A percentile compares a stretch with the other conserved stretches of the same genome.
Evolutionary conservation across 2,329 filamentous ascomycete genomes (phyloP).

Genomic region (Aspergillus uvarum): DNA sequence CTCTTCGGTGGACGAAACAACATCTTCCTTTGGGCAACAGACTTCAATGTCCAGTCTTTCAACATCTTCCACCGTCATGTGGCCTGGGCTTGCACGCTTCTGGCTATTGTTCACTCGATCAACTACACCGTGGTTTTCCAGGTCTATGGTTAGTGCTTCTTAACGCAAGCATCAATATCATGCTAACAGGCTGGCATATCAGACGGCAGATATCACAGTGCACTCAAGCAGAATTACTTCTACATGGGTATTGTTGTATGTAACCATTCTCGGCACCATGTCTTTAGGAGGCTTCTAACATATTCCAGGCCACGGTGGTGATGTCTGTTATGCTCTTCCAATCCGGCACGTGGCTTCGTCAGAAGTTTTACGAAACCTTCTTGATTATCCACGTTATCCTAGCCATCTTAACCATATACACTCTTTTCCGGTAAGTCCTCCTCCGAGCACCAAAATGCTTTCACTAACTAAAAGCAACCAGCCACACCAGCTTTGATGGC

Average conservation of each 20-base stretch:
- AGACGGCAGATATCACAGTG: slow-evolving; percentile 4
- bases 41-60: slow-evolving; percentile 64
- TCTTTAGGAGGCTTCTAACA: background rate
- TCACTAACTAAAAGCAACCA: slow-evolving; percentile 10
- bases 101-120: slow-evolving; percentile 62
- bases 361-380: slow-evolving; percentile 44
- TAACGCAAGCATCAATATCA: no score
- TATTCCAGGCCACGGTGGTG: background rate
- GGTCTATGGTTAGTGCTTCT: slow-evolving; percentile 6
- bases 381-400: slow-evolving; percentile 40
- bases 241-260: slow-evolving; percentile 26
- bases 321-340: slow-evolving; percentile 4
- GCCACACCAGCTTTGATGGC: slow-evolving; percentile 48
- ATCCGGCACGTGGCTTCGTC: slow-evolving; percentile 7
- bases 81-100: slow-evolving; percentile 58
- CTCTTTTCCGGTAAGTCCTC: slow-evolving; percentile 33
- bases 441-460: no score
- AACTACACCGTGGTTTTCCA: slow-evolving; percentile 50
- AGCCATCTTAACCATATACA: slow-evolving; percentile 41
- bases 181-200: background rate
- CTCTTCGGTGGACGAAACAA: slow-evolving; percentile 66
- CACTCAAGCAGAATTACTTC: slow-evolving; percentile 5
- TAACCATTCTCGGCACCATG: background rate
- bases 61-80: slow-evolving; percentile 65
- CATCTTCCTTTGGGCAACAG: slow-evolving; percentile 61